Evolutionary conservation across 2,329 filamentous ascomycete genomes (phyloP).

Genomic region (Drechslerella stenobrocha): DNA sequence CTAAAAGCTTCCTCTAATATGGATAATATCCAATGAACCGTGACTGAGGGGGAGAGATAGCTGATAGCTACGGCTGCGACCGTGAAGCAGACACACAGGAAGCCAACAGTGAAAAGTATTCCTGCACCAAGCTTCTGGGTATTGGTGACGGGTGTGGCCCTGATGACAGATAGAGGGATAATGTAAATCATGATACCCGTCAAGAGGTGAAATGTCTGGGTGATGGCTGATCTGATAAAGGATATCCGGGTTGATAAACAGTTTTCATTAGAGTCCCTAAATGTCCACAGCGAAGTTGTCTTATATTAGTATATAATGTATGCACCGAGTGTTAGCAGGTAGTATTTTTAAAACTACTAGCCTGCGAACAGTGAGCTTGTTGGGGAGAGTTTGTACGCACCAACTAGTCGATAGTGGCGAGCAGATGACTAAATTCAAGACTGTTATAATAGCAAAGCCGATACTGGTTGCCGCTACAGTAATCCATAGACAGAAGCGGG

Average conservation of each 20-base stretch:
- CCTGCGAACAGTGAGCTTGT: too few species aligned
- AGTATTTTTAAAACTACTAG: too few species aligned
- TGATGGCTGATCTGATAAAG: conserved; percentile 13
- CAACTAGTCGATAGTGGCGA: conserved; percentile 39
- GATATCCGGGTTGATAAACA: conserved; percentile 25
- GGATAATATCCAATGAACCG: conserved; percentile 23
- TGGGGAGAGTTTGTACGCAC: conserved; percentile 1
- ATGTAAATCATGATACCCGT: conserved; percentile 34
- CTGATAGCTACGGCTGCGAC: conserved; percentile 14
- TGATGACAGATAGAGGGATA: conserved; percentile 25
- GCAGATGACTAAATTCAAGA: conserved; percentile 25
- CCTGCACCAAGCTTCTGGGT: conserved; percentile 31
- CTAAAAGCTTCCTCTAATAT: conserved; percentile 30
- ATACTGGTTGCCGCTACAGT: not conserved
- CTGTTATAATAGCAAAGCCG: conserved; percentile 23
- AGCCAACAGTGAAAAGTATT: conserved; percentile 25
- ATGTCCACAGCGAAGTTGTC: not conserved
- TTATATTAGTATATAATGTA: not conserved
- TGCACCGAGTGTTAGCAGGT: not conserved
- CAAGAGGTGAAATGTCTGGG: conserved; percentile 33
- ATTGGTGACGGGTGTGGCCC: conserved; percentile 5
- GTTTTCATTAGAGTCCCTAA: conserved; percentile 18
- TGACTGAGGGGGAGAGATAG: conserved; percentile 18
- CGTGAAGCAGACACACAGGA: conserved; percentile 38
- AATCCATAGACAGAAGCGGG: conserved; percentile 28